Base-by-base conservation (phyloP, 257 asterid genomes). In the Fraxinus cuspidata region DNA sequence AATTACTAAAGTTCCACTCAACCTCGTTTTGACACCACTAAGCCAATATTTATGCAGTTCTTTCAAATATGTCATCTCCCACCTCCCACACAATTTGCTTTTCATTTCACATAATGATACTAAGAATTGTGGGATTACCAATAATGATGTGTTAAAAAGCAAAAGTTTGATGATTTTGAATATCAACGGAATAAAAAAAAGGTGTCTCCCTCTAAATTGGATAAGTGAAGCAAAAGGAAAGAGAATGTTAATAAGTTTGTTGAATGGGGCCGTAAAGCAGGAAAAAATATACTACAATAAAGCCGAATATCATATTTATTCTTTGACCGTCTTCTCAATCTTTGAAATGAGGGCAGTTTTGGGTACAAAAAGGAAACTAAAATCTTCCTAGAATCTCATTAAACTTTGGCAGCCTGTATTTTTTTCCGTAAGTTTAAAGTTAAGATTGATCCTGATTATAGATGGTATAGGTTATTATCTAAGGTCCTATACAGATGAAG, bases 321-420 rank as follows among this genome's bases (percentile, higher is more conserved):
- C 77, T 86, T 89, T 89, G 92, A 89, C 89, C 81, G 83, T 79
- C 82, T 82, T 83, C 79, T 79, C 71, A 85, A 73, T 83, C 79
- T 81, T 84, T 66, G 72, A 80, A 56, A 31, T 56, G 65, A 70
- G 75, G 69, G 29, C 9, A 70, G 29, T 28, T 75, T 65, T 9
- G 56, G 67, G 56, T 73, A 60, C 21, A n/a, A 18, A 58, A 1
- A 12, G 10, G 25, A 5, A 6, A 69, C 25, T 12, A 13, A 31
- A 29, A 78, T 75, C 83, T 79, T 74, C 73, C 56, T 5, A 49
- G 34, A n/a, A 56, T 56, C 63, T 51, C 63, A 7, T 56, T 56
- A 7, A 56, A 56, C 65, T 19, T 56, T 51, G 63, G 25, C 23
- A 3, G 63, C 63, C 19, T 51, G 25, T 51, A 51, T 51, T 51